A percentile compares a stretch with the other conserved stretches of the same genome.
Evolutionary conservation across 768 basidiomycete species (phyloP).

Genomic region (Pleurotus tuoliensis): DNA sequence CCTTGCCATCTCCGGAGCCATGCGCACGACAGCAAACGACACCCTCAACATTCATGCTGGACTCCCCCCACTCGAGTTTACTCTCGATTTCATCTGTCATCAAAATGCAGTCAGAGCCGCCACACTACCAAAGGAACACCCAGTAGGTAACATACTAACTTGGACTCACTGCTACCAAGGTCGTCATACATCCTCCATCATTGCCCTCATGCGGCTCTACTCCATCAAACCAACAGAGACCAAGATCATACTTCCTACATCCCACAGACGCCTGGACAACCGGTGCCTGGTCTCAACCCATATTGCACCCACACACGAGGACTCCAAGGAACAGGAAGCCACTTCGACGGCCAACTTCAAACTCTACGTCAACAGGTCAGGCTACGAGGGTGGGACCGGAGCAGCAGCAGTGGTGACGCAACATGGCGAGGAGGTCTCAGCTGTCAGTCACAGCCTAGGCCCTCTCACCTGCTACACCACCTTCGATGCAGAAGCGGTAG

Average conservation of each 20-base stretch:
- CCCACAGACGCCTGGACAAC: no score
- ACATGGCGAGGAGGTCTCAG: neutral
- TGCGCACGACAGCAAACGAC: slow-evolving; percentile 16
- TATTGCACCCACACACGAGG: no score
- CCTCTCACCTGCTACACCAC: slow-evolving; percentile 12
- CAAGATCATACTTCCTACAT: no score
- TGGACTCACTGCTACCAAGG: no score
- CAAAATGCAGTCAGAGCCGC: slow-evolving; percentile 10
- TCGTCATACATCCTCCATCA: no score
- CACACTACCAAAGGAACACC: slow-evolving; percentile 15
- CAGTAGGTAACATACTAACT: slow-evolving; percentile 8
- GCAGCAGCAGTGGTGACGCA: slow-evolving; percentile 16
- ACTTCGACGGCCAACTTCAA: slow-evolving; percentile 4
- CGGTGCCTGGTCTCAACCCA: no score
- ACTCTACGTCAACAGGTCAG: slow-evolving; percentile 20
- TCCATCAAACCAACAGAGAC: no score
- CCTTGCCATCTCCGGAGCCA: slow-evolving; percentile 19
- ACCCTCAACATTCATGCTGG: slow-evolving; percentile 15
- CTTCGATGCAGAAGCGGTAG: slow-evolving; percentile 19
- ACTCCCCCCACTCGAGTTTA: slow-evolving; percentile 11
- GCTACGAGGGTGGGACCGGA: slow-evolving; percentile 15
- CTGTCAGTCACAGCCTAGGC: slow-evolving; percentile 12
- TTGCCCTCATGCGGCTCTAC: no score
- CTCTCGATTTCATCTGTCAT: slow-evolving; percentile 10
- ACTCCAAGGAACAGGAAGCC: no score